Conservation (phyloP, 2,329 filamentous ascomycete genomes). For the Tolypocladium nubicola region DNA sequence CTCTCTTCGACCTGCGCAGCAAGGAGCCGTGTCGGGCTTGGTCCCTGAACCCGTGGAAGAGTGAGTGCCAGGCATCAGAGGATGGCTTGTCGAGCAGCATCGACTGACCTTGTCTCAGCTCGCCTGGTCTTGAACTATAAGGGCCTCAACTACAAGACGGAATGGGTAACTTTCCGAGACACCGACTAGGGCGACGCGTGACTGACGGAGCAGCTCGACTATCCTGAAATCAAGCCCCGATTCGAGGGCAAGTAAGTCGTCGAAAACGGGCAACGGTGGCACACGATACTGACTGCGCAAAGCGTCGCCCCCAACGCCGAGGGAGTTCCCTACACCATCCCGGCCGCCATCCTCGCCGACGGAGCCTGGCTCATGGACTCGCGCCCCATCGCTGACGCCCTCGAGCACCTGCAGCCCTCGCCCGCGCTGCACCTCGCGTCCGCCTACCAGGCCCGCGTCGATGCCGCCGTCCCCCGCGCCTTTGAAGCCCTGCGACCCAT, state of each 20-base stretch:
- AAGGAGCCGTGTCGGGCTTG: conserved; percentile 37
- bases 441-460: not conserved
- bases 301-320: not conserved
- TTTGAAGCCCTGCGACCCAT: not conserved
- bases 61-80: conserved; percentile 22
- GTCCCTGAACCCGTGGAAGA: conserved; percentile 65
- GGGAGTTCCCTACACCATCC: not conserved
- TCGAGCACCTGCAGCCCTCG: not conserved
- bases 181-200: conserved; percentile 3
- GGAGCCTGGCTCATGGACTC: not conserved
- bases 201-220: not conserved
- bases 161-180: not conserved
- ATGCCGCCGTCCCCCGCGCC: not conserved
- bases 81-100: not conserved
- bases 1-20: conserved; percentile 54
- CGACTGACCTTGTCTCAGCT: conserved; percentile 26
- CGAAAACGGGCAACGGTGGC: too few species aligned
- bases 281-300: not conserved
- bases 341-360: not conserved
- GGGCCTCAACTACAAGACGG: conserved; percentile 7
- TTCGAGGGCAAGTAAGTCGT: conserved; percentile 41
- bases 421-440: not conserved
- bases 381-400: not conserved
- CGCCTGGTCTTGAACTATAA: conserved; percentile 60
- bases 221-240: conserved; percentile 16